These are phyloP conservation scores for Thyridium curvatum DNA, from an alignment of 2,329 filamentous ascomycete species.

Conservation along the genomic window DNA sequence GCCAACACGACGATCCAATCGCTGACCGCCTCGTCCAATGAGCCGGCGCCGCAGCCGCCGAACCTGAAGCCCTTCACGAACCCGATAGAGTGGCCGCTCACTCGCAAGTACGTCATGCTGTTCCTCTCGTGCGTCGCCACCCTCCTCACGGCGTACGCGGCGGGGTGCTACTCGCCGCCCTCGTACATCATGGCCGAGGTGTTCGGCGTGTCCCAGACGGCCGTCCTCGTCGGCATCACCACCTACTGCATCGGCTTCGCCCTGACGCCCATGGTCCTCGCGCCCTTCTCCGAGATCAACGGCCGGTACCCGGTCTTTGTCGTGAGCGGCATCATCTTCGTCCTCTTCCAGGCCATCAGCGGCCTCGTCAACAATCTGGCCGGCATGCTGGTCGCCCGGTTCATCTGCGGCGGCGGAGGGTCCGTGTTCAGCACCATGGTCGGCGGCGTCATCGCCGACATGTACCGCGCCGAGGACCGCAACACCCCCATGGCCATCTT, in stretches of 20 bases:
- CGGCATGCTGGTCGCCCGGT: conserved; percentile 69
- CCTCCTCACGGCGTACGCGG: conserved; percentile 70
- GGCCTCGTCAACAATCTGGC: conserved; percentile 63
- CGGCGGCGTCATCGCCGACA: conserved; percentile 83
- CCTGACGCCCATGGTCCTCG: conserved; percentile 78
- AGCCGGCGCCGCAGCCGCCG: conserved; percentile 36
- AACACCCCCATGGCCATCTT: conserved; percentile 91
- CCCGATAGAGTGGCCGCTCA: conserved; percentile 66
- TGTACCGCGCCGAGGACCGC: conserved; percentile 71
- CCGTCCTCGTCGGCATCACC: conserved; percentile 69
- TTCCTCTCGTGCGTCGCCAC: conserved; percentile 72
- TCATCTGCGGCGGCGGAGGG: conserved; percentile 71
- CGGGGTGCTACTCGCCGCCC: conserved; percentile 73
- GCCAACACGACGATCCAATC: conserved; percentile 10
- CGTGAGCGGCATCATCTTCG: conserved; percentile 64
- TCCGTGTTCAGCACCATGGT: conserved; percentile 83
- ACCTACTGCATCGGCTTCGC: conserved; percentile 78
- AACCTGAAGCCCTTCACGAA: conserved; percentile 61
- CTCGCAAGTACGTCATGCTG: conserved; percentile 65
- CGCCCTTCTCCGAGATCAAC: conserved; percentile 83
- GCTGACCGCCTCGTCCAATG: conserved; percentile 14
- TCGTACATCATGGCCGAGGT: conserved; percentile 57
- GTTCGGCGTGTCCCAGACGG: conserved; percentile 59
- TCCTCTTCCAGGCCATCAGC: conserved; percentile 65
- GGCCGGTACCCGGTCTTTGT: conserved; percentile 81